Evolutionary conservation across 805 yeast species (phyloP).

Genomic region (Debaryomyces tyrocola): DNA sequence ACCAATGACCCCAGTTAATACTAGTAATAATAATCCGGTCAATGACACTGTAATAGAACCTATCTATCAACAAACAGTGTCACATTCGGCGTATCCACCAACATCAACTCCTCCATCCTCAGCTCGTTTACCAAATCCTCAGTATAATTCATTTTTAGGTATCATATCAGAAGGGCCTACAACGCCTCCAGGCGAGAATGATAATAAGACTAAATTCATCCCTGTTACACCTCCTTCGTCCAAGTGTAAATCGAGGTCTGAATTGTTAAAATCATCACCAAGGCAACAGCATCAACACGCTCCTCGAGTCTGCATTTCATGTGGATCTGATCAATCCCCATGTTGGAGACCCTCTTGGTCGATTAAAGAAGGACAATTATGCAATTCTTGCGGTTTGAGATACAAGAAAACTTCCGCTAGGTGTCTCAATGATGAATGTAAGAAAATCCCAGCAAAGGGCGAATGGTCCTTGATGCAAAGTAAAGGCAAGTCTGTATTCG

Average conservation of each 20-base stretch:
- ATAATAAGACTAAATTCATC: conserved; percentile 24
- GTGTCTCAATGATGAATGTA: conserved; percentile 73
- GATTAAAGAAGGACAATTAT: conserved; percentile 84
- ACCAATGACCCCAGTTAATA: background rate
- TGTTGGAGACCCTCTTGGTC: conserved; percentile 99
- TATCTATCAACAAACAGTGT: background rate
- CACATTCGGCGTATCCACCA: conserved; percentile 2
- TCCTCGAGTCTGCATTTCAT: conserved; percentile 76
- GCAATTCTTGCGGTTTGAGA: conserved; percentile 94
- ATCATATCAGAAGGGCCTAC: conserved; percentile 10
- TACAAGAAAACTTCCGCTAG: conserved; percentile 93
- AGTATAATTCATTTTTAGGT: conserved; percentile 1
- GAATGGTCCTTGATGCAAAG: conserved; percentile 88
- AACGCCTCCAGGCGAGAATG: conserved; percentile 14
- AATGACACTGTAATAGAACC: background rate
- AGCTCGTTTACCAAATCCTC: background rate
- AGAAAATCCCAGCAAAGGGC: conserved; percentile 92
- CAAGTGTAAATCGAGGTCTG: conserved; percentile 27
- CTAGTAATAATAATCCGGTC: conserved; percentile 3
- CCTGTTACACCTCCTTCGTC: conserved; percentile 45
- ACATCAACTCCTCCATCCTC: conserved; percentile 8
- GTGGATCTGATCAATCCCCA: conserved; percentile 88
- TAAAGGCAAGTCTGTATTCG: conserved; percentile 51
- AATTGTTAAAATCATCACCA: conserved; percentile 34
- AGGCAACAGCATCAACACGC: conserved; percentile 17